A percentile compares a stretch with the other conserved stretches of the same genome.
Conservation (phyloP, 176 grass and related monocot genomes). For the Oryza rufipogon region DNA sequence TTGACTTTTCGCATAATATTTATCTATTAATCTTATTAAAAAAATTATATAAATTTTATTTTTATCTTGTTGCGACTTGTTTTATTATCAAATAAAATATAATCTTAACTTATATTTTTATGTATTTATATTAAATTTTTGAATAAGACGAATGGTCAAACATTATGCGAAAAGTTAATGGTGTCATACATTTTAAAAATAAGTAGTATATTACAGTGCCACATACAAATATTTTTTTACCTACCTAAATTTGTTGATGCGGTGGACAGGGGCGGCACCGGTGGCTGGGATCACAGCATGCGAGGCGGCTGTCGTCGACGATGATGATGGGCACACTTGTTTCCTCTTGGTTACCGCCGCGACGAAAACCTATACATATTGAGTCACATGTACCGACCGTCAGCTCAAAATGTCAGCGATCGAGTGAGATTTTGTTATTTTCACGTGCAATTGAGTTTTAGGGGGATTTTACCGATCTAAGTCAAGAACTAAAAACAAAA, state of each 20-base stretch:
- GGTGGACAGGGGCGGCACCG: not conserved
- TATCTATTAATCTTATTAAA: too few relatives aligned
- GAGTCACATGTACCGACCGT: not conserved
- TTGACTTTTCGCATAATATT: too few relatives aligned
- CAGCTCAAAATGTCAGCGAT: not conserved
- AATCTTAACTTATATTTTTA: too few relatives aligned
- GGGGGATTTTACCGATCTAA: not conserved
- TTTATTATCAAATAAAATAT: too few relatives aligned
- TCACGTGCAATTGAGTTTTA: not conserved
- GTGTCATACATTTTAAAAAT: too few relatives aligned
- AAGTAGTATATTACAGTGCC: too few relatives aligned
- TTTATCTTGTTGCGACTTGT: too few relatives aligned
- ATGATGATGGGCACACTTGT: slow-evolving; percentile 70
- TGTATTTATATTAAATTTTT: too few relatives aligned
- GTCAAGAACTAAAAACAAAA: not conserved
- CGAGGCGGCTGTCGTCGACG: slow-evolving; percentile 33
- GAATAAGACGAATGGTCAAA: too few relatives aligned
- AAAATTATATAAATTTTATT: too few relatives aligned
- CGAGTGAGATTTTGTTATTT: not conserved
- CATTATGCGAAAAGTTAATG: too few relatives aligned
- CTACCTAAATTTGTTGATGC: slow-evolving; percentile 68
- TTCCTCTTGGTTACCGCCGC: slow-evolving; percentile 80
- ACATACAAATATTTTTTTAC: too few relatives aligned
- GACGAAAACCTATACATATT: slow-evolving; percentile 59
- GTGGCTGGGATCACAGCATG: slow-evolving; percentile 17